Percentiles rank a stretch among this genome's conserved stretches.
Conservation (phyloP, 116 monocot genomes). For the Posidonia oceanica region DNA sequence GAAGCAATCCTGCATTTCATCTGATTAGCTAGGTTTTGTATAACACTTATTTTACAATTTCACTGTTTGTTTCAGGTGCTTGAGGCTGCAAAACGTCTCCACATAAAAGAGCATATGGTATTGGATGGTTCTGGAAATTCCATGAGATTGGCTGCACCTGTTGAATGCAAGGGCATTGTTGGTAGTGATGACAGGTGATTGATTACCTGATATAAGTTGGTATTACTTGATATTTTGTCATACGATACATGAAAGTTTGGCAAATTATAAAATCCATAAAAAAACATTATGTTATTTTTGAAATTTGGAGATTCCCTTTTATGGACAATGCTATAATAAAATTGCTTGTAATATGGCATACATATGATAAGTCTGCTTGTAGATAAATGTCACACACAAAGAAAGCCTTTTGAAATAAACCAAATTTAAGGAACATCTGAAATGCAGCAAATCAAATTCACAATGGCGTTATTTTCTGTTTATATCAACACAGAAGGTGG, state of each 20-base stretch:
- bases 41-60: no score
- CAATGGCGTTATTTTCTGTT: no score
- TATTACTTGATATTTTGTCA: no score
- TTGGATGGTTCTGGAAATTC: constrained; percentile 84
- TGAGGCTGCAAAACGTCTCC: constrained; percentile 77
- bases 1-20: no score
- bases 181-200: constrained; percentile 97
- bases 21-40: no score
- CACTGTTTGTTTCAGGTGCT: constrained; percentile 38
- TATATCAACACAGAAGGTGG: no score
- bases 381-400: no score
- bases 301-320: not conserved
- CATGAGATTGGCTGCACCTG: constrained; percentile 87
- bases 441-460: no score
- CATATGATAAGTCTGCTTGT: no score
- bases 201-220: not conserved
- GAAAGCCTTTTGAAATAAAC: no score
- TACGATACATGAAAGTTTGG: not conserved
- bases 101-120: constrained; percentile 81
- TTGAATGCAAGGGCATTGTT: constrained; percentile 99
- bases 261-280: not conserved
- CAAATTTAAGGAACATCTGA: no score
- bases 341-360: no score
- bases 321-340: not conserved
- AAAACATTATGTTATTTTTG: not conserved